Base-by-base conservation (phyloP, 129 eudicot species). In the Kitagawia praeruptora region DNA sequence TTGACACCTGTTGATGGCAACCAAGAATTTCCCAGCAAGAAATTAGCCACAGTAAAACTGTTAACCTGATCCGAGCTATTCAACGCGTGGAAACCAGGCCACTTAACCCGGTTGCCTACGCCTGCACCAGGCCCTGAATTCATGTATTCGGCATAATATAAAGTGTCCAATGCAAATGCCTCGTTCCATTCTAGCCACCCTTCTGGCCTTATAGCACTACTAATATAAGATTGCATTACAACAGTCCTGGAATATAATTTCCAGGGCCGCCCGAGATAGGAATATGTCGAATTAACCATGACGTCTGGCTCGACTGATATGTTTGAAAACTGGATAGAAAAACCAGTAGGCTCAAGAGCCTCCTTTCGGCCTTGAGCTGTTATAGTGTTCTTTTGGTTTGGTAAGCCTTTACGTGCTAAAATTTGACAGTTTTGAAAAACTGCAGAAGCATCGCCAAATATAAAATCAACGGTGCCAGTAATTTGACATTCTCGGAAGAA, bases 171-270 rank as follows among this genome's bases (percentile, higher is more conserved):
- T 0, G 89, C 93, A 25, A 88, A 81, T 40, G 81, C 76, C 4
- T 89, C 97, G 8, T 87, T 87, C 98, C 97, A 91, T 39, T 90
- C 96, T 2, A 92, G 87, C 98, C 98, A 94, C 23, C 98, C 98
- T 81, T 89, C 85, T 2, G 93, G 91, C 80, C 82, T 78, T 0
- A 94, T 85, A 42, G 85, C 85, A 5, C 42, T 45, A 66, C 96
- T 89, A 4, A 94, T 90, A 75, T 87, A 85, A 1, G 93, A 89
- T 42, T 94, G 91, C 98, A 94, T 88, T 51, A 90, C 39, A 16
- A 94, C 81, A 1, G 98, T 90, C 7, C 96, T 79, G 0, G 98
- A 94, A 78, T 88, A 92, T 28, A 80, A 72, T 83, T 88, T 94
- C 98, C 97, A 91, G 7, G 98, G 98, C 28, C 98, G 86, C 5